A percentile compares a stretch with the other conserved stretches of the same genome.
Conservation (phyloP, 352 stramenopile species). For the Phytophthora parvispora region DNA sequence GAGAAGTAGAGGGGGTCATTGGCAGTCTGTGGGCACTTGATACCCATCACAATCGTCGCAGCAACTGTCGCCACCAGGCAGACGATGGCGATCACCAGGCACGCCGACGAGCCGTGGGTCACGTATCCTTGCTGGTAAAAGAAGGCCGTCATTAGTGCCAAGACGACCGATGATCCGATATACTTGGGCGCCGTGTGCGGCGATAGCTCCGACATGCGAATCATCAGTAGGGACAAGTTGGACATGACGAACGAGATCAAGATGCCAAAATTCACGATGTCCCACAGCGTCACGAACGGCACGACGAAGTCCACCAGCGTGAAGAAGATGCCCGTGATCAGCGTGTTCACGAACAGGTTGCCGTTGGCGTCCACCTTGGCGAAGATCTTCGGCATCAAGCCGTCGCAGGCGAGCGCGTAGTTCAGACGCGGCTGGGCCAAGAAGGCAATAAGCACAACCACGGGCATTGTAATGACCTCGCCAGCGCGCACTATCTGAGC, state of each 20-base stretch:
- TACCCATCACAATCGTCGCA: constrained; percentile 33
- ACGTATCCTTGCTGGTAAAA: constrained; percentile 59
- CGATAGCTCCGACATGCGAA: constrained; percentile 51
- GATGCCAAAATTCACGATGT: constrained; percentile 78
- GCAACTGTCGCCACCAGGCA: constrained; percentile 37
- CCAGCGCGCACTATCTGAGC: constrained; percentile 40
- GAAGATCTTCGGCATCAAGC: constrained; percentile 92
- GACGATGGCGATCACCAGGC: constrained; percentile 44
- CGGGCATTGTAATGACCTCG: constrained; percentile 79
- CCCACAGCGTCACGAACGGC: constrained; percentile 68
- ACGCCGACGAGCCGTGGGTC: constrained; percentile 28
- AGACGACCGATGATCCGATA: constrained; percentile 34
- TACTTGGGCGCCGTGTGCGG: constrained; percentile 41
- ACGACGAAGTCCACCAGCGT: constrained; percentile 59
- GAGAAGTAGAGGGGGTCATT: constrained; percentile 45
- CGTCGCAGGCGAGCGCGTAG: constrained; percentile 90
- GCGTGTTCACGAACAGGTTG: constrained; percentile 68
- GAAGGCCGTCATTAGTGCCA: constrained; percentile 37
- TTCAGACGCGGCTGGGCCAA: constrained; percentile 92
- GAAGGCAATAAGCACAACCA: constrained; percentile 93
- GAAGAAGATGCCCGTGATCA: constrained; percentile 59
- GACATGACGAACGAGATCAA: constrained; percentile 80
- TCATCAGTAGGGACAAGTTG: constrained; percentile 64
- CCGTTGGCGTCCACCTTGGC: constrained; percentile 64
- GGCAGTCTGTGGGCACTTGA: constrained; percentile 50